Percentiles rank a stretch among this genome's conserved stretches.
Conservation (phyloP, 768 basidiomycete genomes). For the Leccinum subtestaceum region DNA sequence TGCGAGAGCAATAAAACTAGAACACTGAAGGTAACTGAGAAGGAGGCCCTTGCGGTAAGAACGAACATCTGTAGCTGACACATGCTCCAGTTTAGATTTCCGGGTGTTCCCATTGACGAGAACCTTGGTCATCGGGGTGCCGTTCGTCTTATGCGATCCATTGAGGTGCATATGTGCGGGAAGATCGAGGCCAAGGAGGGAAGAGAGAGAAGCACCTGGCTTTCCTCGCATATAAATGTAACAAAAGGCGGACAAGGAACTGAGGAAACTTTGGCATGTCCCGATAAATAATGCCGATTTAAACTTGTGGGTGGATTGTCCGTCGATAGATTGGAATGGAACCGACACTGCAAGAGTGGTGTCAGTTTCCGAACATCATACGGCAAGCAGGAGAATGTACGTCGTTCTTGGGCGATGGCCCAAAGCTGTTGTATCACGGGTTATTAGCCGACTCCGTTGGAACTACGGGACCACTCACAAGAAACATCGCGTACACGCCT, state of each 20-base stretch:
- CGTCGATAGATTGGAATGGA: constrained; percentile 72
- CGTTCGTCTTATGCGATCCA: constrained; percentile 27
- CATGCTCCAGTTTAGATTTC: constrained; percentile 24
- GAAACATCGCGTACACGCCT: constrained; percentile 92
- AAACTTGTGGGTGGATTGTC: constrained; percentile 66
- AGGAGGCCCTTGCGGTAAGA: constrained; percentile 52
- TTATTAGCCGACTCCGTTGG: constrained; percentile 7
- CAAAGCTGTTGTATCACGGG: constrained; percentile 52
- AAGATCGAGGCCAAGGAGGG: constrained; percentile 58
- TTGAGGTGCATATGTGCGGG: constrained; percentile 25
- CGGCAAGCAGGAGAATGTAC: constrained; percentile 42
- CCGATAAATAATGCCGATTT: constrained; percentile 83
- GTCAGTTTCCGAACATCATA: constrained; percentile 1
- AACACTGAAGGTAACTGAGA: constrained; percentile 76
- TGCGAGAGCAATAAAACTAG: constrained; percentile 83
- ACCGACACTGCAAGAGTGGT: constrained; percentile 60
- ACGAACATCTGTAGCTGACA: constrained; percentile 28
- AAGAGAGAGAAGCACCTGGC: constrained; percentile 47
- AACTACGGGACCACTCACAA: constrained; percentile 48
- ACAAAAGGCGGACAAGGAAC: constrained; percentile 69
- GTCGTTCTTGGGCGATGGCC: constrained; percentile 92
- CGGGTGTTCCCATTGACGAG: constrained; percentile 33
- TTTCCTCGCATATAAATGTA: constrained; percentile 70
- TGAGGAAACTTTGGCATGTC: constrained; percentile 78
- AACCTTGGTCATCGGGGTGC: constrained; percentile 34